Percentiles rank a stretch among this genome's conserved stretches.
Evolutionary conservation across 2,329 filamentous ascomycete species (phyloP).

Genomic region (Calycina marina): DNA sequence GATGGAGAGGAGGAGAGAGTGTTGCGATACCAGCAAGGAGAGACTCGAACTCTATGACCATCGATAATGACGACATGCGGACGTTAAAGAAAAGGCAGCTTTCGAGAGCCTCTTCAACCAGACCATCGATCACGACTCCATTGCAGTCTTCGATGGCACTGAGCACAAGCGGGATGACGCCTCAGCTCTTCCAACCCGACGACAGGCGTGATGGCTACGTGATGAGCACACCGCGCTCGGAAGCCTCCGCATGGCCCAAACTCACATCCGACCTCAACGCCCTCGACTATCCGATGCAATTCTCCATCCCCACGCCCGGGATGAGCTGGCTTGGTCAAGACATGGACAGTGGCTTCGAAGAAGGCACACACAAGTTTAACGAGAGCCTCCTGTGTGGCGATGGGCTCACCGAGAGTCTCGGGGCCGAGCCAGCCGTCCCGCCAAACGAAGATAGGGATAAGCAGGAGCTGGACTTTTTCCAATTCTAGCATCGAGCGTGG

Average conservation of each 20-base stretch:
- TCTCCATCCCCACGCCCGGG: slow-evolving; percentile 1
- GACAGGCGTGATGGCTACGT: slow-evolving; percentile 5
- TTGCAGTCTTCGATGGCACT: background rate
- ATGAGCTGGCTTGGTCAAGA: slow-evolving; percentile 1
- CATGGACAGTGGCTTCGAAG: slow-evolving; percentile 2
- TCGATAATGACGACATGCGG: slow-evolving; percentile 3
- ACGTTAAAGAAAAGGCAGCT: slow-evolving; percentile 10
- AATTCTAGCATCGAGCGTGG: background rate
- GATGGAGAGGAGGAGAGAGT: background rate
- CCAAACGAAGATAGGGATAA: slow-evolving; percentile 16
- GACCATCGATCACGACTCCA: background rate
- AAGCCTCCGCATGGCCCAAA: slow-evolving; percentile 7
- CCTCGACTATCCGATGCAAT: slow-evolving; percentile 10
- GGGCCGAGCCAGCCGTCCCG: background rate
- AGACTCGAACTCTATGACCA: slow-evolving; percentile 12
- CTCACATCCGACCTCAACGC: slow-evolving; percentile 7
- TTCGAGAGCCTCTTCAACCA: slow-evolving; percentile 4
- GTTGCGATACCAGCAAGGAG: slow-evolving; percentile 12
- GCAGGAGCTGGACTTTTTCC: slow-evolving; percentile 27
- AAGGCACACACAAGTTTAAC: slow-evolving; percentile 2
- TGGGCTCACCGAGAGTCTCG: background rate
- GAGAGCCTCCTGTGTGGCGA: too few relatives aligned
- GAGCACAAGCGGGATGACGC: background rate
- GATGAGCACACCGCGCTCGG: slow-evolving; percentile 8
- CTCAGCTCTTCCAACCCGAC: background rate